Base-by-base conservation (phyloP, 1,284 basidiomycete genomes). In the Ustilago trichophora region DNA sequence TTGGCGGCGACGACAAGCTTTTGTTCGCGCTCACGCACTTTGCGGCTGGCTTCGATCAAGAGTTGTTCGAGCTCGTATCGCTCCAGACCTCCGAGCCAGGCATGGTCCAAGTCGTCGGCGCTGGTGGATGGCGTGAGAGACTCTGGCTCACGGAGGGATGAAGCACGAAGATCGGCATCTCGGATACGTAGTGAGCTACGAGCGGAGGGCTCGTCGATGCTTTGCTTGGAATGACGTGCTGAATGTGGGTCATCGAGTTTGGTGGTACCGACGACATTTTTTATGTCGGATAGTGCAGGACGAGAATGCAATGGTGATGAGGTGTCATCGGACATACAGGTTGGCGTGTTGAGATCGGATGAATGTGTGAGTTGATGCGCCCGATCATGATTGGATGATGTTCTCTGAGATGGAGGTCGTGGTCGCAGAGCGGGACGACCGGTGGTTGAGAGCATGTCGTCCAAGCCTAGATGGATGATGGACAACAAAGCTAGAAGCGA, bases 1-100 rank as follows among this genome's bases (percentile, higher is more conserved):
- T 69, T 69, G 24, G 76, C 76, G 9, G 76, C 74, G 21, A 77
- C 62, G 25, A 70, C 65, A 24, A 77, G 60, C 38, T 76, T 75
- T 15, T 67, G 45, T 34, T 77, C 76, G 12, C 76, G 50, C 32
- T 74, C 74, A 21, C 62, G 67, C 42, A 77, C 73, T 34, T 75
- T 68, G n/a, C 58, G 65, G 44, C 66, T 62, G 0, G 76, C 73
- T 29, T 76, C 46, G 42, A 76, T 56, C 18, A 77, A 45, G 15
- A 77, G 51, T 8, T 51, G 36, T 29, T 77, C 74, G 35, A 77
- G 69, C 40, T 77, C 76, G 16, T 75, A 54, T 9, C 76, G 56
- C 11, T 71, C 62, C 15, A 76, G 58, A 7, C 52, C 52, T 5
- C 65, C 74, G 10, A 77, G 53, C 36, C 55, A 69, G 5, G 56